Evolutionary conservation across 352 stramenopile genomes (phyloP), one percentile per base, ranked within the genome.

Genomic region (Globisporangium solare): DNA sequence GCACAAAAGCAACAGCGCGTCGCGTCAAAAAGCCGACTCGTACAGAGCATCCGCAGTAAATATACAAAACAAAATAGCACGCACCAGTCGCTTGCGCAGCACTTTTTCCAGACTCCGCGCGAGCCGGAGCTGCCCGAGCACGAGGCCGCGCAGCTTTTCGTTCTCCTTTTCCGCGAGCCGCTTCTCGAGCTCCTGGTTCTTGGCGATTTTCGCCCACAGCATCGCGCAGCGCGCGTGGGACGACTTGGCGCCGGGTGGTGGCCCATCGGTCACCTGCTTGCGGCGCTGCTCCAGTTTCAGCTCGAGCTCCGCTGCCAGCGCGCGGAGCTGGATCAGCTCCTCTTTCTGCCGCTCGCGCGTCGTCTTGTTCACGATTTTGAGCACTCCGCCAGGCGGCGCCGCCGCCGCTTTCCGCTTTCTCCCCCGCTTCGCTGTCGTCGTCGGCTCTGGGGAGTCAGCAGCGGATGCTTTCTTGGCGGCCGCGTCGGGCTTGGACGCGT

Each of bases 311-410:
- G 41, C 18, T 6, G 71, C 71, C 35, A 68, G 61, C 1, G 41
- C 45, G 24, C 68, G 66, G 22, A 80, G 49, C 42, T 69, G 62
- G 12, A 55, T 51, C 6, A 80, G 54, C 51, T 76, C 71, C 17
- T 66, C 54, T 20, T 64, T 64, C 20, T 66, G 51, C 4, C 67
- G 58, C 47, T 69, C 56, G 27, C 66, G 61, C 4, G 56, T 61
- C 22, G 50, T 53, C 14, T 62, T 62, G 35, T 50, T 47, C 14
- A 31, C 47, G 56, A 61, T 51, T 41, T 50, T 24, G n/a, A 61
- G 24, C 39, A 45, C 47, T 3, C 55, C 48, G 27, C 35, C 37
- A 6, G 31, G 2, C 0, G 31, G 1, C 17, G 48, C 2, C 2
- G n/a, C 2, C 35, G 27, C 21, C 35, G 20, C 46, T 56, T 18